A percentile compares a stretch with the other conserved stretches of the same genome.
These are phyloP conservation scores for Lentinus brumalis DNA, from an alignment of 768 basidiomycete genomes.

Conservation along the genomic window DNA sequence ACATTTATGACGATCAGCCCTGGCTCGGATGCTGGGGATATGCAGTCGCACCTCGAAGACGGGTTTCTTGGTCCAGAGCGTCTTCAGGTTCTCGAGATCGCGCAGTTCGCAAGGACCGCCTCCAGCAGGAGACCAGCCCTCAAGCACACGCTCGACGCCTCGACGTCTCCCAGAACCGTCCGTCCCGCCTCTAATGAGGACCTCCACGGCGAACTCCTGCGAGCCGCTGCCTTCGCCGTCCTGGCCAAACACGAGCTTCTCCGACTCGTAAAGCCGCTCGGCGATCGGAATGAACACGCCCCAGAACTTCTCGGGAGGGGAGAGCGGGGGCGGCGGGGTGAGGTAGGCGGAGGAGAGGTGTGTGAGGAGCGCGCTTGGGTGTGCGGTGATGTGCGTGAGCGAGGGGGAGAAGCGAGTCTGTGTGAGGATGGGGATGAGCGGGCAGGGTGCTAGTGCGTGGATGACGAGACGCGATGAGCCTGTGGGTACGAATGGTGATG, in stretches of 20 bases:
- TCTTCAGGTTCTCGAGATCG: conserved; percentile 53
- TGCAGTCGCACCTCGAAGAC: conserved; percentile 32
- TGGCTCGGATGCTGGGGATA: neutral
- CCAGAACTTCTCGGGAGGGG: conserved; percentile 77
- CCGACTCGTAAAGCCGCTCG: conserved; percentile 59
- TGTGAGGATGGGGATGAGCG: conserved; percentile 55
- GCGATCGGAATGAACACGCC: conserved; percentile 70
- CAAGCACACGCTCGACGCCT: conserved; percentile 59
- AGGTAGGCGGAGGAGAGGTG: conserved; percentile 74
- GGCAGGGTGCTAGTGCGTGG: conserved; percentile 52
- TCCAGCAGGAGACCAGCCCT: conserved; percentile 54
- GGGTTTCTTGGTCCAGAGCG: conserved; percentile 32
- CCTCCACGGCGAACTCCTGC: conserved; percentile 62
- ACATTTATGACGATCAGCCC: neutral
- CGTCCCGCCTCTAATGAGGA: conserved; percentile 49
- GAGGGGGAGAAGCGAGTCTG: conserved; percentile 67
- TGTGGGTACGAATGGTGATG: conserved; percentile 21
- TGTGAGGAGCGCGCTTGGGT: conserved; percentile 68
- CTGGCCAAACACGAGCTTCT: conserved; percentile 59
- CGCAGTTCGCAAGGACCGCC: conserved; percentile 47
- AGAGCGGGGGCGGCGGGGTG: conserved; percentile 62
- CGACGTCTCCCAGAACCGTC: conserved; percentile 47
- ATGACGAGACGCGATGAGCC: conserved; percentile 61
- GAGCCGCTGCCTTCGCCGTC: conserved; percentile 52
- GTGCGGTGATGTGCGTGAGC: conserved; percentile 63